Evolutionary conservation across 169 alveolate genomes (phyloP).

Genomic region (Amoebophrya sp.): DNA sequence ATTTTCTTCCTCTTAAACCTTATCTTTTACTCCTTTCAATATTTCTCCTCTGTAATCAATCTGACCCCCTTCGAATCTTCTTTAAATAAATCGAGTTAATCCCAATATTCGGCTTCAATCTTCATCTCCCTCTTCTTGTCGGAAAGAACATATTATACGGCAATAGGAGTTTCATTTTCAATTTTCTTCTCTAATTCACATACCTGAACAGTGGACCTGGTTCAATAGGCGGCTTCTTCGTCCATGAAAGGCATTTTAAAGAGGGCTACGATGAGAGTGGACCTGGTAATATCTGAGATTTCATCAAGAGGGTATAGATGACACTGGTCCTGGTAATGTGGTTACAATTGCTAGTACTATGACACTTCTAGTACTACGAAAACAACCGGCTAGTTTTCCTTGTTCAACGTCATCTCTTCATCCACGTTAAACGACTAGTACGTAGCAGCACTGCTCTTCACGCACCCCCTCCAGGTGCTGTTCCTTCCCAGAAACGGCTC

Average conservation of each 20-base stretch:
- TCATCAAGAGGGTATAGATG: neutral
- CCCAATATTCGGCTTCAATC: no score
- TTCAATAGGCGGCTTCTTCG: constrained; percentile 17
- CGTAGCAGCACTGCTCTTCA: neutral
- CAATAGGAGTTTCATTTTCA: no score
- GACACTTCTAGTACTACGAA: no score
- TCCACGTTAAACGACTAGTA: neutral
- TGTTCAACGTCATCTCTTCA: neutral
- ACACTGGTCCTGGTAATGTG: neutral
- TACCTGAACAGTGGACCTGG: constrained; percentile 36
- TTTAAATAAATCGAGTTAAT: no score
- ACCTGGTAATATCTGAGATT: neutral
- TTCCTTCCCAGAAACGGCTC: neutral
- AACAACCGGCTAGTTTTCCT: neutral
- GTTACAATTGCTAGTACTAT: no score
- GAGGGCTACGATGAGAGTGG: neutral
- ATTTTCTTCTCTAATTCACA: no score
- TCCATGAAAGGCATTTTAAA: constrained; percentile 24
- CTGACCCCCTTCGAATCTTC: no score
- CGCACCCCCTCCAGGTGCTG: neutral
- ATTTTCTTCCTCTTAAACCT: no score
- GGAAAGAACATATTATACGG: no score
- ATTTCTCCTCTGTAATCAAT: no score
- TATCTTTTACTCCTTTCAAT: no score
- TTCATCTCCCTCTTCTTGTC: no score